Conservation (phyloP, 1,284 basidiomycete genomes). For the Singerocomus inundabilis region DNA sequence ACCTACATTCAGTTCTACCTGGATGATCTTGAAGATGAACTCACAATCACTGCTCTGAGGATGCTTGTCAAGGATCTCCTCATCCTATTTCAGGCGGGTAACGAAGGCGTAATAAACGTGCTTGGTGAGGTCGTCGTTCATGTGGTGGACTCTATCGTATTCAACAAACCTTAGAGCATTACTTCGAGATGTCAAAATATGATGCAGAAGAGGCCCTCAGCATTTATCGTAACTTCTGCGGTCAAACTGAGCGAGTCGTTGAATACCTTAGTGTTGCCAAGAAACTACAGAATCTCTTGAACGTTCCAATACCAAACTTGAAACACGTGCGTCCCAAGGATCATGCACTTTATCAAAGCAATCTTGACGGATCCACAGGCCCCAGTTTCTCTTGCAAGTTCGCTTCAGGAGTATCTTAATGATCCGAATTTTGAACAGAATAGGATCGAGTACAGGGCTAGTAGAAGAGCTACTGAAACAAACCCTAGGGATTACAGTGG, state of each 20-base stretch:
- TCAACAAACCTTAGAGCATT: slow-evolving; percentile 71
- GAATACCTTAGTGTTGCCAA: slow-evolving; percentile 93
- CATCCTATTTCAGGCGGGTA: slow-evolving; percentile 94
- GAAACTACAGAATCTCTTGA: slow-evolving; percentile 89
- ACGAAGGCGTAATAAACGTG: slow-evolving; percentile 98
- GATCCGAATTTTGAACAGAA: slow-evolving; percentile 97
- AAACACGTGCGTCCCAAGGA: slow-evolving; percentile 70
- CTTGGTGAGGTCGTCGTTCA: slow-evolving; percentile 54
- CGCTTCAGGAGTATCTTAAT: slow-evolving; percentile 93
- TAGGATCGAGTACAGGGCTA: slow-evolving; percentile 86
- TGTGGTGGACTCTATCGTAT: background rate
- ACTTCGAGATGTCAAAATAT: slow-evolving; percentile 96
- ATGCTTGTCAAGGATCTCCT: slow-evolving; percentile 98
- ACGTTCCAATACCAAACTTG: slow-evolving; percentile 91
- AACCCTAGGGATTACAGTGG: slow-evolving; percentile 34
- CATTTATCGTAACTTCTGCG: slow-evolving; percentile 94
- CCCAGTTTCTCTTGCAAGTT: slow-evolving; percentile 88
- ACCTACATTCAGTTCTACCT: slow-evolving; percentile 73
- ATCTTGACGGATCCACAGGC: slow-evolving; percentile 52
- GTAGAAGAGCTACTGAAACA: slow-evolving; percentile 74
- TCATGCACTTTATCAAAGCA: background rate
- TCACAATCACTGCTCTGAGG: slow-evolving; percentile 85
- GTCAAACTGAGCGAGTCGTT: slow-evolving; percentile 91
- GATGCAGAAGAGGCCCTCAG: slow-evolving; percentile 86
- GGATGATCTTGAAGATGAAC: slow-evolving; percentile 90